phyloP scores from a whole-genome alignment of 345 rosid genomes.

The Rubroshorea leprosula region DNA sequence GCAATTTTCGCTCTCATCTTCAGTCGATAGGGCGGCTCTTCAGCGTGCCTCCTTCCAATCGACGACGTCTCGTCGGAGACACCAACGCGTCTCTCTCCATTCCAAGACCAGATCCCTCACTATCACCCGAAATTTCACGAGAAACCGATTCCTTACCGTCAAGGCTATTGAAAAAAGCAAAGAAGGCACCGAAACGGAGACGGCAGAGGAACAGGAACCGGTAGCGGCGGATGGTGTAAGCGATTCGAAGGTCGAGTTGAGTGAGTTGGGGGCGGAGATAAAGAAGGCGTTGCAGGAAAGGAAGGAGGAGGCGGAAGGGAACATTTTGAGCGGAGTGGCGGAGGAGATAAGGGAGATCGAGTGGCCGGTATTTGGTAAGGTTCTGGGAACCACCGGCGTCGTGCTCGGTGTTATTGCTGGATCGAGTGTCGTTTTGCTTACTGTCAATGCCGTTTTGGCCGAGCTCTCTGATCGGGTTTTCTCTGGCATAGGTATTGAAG shows the following conservation, averaged over 20 bases:
- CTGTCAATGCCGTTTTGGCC: conserved; percentile 81
- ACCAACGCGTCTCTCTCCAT: neutral
- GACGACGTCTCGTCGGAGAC: neutral
- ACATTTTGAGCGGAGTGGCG: conserved; percentile 60
- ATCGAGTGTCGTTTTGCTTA: conserved; percentile 83
- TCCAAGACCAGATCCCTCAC: conserved; percentile 4
- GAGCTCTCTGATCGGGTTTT: conserved; percentile 82
- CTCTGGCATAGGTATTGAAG: conserved; percentile 80
- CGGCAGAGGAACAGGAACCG: conserved; percentile 19
- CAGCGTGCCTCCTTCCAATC: neutral
- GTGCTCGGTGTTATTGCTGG: conserved; percentile 91
- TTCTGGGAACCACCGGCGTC: conserved; percentile 76
- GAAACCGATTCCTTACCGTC: conserved; percentile 8
- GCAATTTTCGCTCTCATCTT: conserved; percentile 22
- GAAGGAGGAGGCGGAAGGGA: conserved; percentile 41
- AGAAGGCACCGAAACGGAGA: conserved; percentile 35
- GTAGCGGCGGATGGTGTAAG: conserved; percentile 12
- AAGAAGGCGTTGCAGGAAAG: conserved; percentile 70
- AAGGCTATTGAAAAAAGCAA: conserved; percentile 57
- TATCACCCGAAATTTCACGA: conserved; percentile 6
- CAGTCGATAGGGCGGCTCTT: conserved; percentile 13
- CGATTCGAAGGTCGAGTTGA: conserved; percentile 30
- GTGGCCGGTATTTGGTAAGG: conserved; percentile 89
- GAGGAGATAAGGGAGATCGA: conserved; percentile 87
- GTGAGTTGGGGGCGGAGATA: conserved; percentile 59